These are phyloP conservation scores for Rhodomyrtus tomentosa DNA, from an alignment of 345 rosid species.

Conservation along the genomic window DNA sequence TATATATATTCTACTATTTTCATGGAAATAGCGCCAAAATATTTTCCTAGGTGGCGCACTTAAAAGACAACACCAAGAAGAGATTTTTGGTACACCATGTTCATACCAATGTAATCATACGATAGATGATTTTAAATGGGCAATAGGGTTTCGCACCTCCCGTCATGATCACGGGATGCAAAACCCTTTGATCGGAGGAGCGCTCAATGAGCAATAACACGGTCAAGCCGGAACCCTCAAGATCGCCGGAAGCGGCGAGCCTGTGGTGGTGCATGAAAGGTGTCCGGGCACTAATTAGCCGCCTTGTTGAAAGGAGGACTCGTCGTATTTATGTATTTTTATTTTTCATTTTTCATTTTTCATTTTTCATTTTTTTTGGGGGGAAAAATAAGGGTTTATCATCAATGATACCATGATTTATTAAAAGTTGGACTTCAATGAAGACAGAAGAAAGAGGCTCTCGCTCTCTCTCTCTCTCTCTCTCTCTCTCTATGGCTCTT, in stretches of 20 bases:
- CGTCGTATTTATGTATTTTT: background rate
- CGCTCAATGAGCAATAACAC: background rate
- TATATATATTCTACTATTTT: background rate
- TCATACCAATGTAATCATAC: background rate
- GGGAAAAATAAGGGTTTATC: background rate
- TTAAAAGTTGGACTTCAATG: background rate
- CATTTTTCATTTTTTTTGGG: no score
- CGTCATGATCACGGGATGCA: background rate
- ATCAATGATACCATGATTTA: background rate
- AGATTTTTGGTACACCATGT: background rate
- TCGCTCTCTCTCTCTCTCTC: background rate
- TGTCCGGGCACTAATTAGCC: fast-evolving
- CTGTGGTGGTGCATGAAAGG: fast-evolving
- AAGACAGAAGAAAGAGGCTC: background rate
- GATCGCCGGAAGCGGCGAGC: fast-evolving
- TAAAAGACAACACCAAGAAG: background rate
- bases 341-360: background rate
- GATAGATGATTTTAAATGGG: background rate
- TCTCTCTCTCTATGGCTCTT: background rate
- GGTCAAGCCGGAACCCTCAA: fast-evolving
- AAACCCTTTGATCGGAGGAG: no score
- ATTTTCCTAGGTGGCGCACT: background rate
- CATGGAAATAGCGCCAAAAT: background rate
- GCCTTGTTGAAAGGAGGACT: fast-evolving
- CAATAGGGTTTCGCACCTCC: background rate